Conservation (phyloP, 177 flowering plant genomes). For the Vitis hybrid region DNA sequence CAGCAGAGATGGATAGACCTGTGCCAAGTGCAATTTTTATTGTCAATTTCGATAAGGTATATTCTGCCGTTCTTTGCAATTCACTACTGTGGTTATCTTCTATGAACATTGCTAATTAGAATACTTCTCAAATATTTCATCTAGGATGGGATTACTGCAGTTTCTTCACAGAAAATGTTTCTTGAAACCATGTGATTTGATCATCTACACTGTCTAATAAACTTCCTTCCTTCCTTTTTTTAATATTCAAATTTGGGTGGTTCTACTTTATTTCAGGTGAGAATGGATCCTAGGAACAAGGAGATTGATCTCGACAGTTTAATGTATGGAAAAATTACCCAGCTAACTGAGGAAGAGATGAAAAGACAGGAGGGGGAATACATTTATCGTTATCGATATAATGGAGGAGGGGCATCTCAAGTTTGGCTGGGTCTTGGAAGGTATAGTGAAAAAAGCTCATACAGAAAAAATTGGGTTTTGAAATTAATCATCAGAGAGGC, state of each 20-base stretch:
- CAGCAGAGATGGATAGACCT: constrained; percentile 62
- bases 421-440: constrained; percentile 96
- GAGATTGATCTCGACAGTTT: constrained; percentile 76
- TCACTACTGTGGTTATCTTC: not conserved
- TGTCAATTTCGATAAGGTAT: constrained; percentile 95
- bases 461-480: not conserved
- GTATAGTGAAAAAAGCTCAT: constrained; percentile 28
- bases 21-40: constrained; percentile 86
- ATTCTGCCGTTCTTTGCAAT: not conserved
- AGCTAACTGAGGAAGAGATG: constrained; percentile 74
- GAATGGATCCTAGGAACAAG: constrained; percentile 95
- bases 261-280: constrained; percentile 53
- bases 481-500: not conserved
- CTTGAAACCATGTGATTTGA: not conserved
- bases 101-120: not conserved
- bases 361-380: constrained; percentile 89
- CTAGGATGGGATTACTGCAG: not conserved
- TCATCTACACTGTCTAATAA: too few species aligned
- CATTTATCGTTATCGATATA: constrained; percentile 85
- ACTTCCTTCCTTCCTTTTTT: too few species aligned
- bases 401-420: constrained; percentile 99
- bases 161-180: not conserved
- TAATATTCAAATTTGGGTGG: not conserved
- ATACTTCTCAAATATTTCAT: too few species aligned
- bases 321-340: constrained; percentile 57